Evolutionary conservation across 2,329 filamentous ascomycete species (phyloP), one percentile per base, ranked within the genome.

Genomic region (Didymella pomorum): DNA sequence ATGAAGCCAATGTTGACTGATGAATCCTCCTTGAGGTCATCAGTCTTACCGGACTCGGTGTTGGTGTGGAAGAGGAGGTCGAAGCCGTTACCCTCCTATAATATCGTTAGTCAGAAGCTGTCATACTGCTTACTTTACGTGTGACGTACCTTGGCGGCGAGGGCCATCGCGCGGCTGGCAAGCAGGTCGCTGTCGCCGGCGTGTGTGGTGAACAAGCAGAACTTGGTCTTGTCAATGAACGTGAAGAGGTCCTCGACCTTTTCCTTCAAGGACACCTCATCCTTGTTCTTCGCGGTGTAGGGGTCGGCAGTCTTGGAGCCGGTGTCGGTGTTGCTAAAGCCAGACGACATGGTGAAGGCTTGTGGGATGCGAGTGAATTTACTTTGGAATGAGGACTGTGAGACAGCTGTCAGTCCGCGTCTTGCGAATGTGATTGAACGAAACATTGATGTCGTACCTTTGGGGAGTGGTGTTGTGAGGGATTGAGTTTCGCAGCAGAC

Each of bases 1-100:
- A 94, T 83, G 82, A 96, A 96, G 46, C 89, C 86, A 64, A 96
- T 84, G 80, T 96, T 96, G 80, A 93, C 84, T 67, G 91, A 85
- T 0, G 88, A 81, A 76, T 96, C 88, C 56, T 82, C 81, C 56
- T 86, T 82, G 41, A 96, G 84, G 71, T 96, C 92, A 76, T 92
- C 85, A 5, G 91, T 93, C 83, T 97, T 96, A 79, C 91, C 87
- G 10, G 91, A 93, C 75, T 94, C 90, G 62, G 91, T 93, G 82
- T 96, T 96, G 72, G 92, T 93, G 82, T 95, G 89, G 84, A 96
- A 96, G 76, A 96, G 85, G 56, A 95, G 85, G 75, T 96, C 92
- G 56, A 93, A 83, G 70, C 90, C 90, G 64, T 88, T 89, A 61
- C 84, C 82, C 79, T 96, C 92, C 90, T 94, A 62, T 53, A 7